Evolutionary conservation across 2,329 filamentous ascomycete genomes (phyloP).

Genomic region (Stachybotrys chlorohalonatus): DNA sequence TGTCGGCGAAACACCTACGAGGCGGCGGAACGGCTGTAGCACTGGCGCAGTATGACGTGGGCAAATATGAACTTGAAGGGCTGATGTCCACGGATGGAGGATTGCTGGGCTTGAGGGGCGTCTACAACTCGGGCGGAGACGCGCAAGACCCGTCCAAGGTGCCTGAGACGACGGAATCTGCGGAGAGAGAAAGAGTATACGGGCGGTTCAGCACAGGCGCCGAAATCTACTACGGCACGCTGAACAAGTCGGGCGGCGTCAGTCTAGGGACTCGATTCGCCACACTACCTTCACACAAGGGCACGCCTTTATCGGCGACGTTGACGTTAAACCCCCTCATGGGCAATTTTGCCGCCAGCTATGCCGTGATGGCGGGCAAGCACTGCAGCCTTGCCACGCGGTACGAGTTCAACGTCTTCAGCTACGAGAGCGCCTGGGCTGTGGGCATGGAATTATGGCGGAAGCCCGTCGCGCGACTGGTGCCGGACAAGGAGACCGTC

Average conservation of each 20-base stretch:
- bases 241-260: conserved; percentile 90
- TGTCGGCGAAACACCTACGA: conserved; percentile 61
- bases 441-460: conserved; percentile 92
- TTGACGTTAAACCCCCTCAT: conserved; percentile 90
- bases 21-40: conserved; percentile 71
- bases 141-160: conserved; percentile 26
- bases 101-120: conserved; percentile 73
- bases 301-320: conserved; percentile 88
- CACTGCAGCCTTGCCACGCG: conserved; percentile 79
- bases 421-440: conserved; percentile 90
- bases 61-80: conserved; percentile 82
- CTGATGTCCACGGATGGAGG: conserved; percentile 89
- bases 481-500: conserved; percentile 21
- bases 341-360: conserved; percentile 85
- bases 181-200: conserved; percentile 53
- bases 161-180: conserved; percentile 10
- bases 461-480: conserved; percentile 36
- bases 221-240: conserved; percentile 88
- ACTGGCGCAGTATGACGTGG: conserved; percentile 71
- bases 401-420: conserved; percentile 97
- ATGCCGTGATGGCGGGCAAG: conserved; percentile 78
- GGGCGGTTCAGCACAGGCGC: conserved; percentile 85
- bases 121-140: conserved; percentile 90
- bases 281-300: conserved; percentile 69
- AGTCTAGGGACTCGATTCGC: conserved; percentile 85